Evolutionary conservation across 1,284 basidiomycete species (phyloP), one percentile per base, ranked within the genome.

Genomic region (Fomitopsis schrenkii): DNA sequence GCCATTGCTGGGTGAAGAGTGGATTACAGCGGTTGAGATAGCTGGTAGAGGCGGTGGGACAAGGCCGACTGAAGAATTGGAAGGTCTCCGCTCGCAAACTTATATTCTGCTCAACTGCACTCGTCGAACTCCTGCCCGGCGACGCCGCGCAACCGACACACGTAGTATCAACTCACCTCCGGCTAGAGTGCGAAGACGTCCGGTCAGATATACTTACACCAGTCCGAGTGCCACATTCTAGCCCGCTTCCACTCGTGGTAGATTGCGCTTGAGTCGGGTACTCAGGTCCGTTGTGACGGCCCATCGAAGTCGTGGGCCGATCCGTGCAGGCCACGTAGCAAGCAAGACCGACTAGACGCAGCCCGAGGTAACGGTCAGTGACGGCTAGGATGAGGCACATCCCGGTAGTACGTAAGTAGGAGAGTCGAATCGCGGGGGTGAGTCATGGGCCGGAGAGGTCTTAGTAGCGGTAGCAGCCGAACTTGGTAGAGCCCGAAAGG

Each of bases 1-100:
- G 56, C 54, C 61, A 62, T 62, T 46, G 41, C 57, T 55, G 35
- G 5, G 7, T 17, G n/a, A 38, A 15, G 6, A 8, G 17, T 35
- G 52, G n/a, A 26, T 10, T 35, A 22, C n/a, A 45, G 28, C 28
- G 26, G 3, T n/a, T 26, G 52, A 38, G 9, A 17, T 19, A 5
- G 17, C 35, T 22, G 15, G 52, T 30, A 35, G 52, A 54, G 52
- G 14, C 52, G n/a, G 35, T 54, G 19, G 35, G n/a, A n/a, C n/a
- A 30, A 40, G n/a, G 33, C 52, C 35, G 52, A 22, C 35, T 54
- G 52, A 40, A 30, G 35, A 15, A n/a, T 12, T 9, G n/a, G 26
- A 14, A 7, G 52, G 8, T 8, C 35, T 17, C 14, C 35, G 52
- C n/a, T n/a, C 15, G n/a, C 12, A 35, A 5, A 40, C 35, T 54